A percentile compares a stretch with the other conserved stretches of the same genome.
Conservation (phyloP, 2,329 filamentous ascomycete genomes). For the Verticillium klebahnii region DNA sequence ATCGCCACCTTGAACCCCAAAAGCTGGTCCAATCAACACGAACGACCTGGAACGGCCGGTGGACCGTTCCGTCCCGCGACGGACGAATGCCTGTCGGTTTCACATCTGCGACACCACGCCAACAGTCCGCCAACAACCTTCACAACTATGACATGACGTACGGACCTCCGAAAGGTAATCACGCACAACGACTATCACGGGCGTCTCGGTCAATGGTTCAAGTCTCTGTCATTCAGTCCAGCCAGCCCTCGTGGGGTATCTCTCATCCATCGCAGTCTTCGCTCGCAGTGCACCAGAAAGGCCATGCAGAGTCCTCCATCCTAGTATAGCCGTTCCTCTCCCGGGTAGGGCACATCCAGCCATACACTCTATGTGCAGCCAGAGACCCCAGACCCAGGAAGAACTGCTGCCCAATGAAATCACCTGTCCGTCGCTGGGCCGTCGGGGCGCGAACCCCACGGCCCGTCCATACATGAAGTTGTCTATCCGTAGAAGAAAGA, state of each 20-base stretch:
- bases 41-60: conserved; percentile 10
- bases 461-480: conserved; percentile 8
- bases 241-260: background rate
- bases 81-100: background rate
- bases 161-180: background rate
- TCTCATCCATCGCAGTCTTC: background rate
- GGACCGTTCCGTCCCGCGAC: conserved; percentile 1
- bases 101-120: background rate
- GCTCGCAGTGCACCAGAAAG: background rate
- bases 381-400: background rate
- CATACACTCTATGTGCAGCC: background rate
- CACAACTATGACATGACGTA: background rate
- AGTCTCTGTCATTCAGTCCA: background rate
- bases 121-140: background rate
- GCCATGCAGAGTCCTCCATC: background rate
- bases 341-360: background rate
- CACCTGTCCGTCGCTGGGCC: conserved; percentile 3
- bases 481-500: conserved; percentile 6
- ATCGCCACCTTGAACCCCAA: background rate
- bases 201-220: background rate
- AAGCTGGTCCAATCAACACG: too few species aligned
- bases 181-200: background rate
- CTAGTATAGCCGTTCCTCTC: background rate
- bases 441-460: conserved; percentile 12
- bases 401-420: background rate